Percentiles rank a stretch among this genome's conserved stretches.
phyloP scores from a whole-genome alignment of 495 filamentous ascomycete species.

The Podospora anserina region DNA sequence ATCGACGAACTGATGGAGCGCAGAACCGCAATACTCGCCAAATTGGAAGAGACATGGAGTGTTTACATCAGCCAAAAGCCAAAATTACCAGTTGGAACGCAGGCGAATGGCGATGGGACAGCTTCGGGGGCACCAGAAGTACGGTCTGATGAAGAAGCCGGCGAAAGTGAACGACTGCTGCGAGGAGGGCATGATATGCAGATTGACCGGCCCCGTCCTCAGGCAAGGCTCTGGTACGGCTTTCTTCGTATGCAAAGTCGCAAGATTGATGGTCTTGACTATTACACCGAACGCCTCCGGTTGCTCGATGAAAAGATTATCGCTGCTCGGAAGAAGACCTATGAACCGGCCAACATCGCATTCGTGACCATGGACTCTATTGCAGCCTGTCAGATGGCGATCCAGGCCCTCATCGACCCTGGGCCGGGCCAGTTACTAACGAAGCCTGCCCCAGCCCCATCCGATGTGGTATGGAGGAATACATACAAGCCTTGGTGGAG shows the following conservation, averaged over 20 bases:
- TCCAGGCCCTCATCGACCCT: constrained; percentile 88
- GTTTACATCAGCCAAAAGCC: constrained; percentile 49
- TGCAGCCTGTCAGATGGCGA: constrained; percentile 87
- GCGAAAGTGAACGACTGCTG: constrained; percentile 52
- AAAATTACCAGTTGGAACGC: neutral
- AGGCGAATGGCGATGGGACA: constrained; percentile 16
- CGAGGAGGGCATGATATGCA: constrained; percentile 36
- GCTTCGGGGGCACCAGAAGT: neutral
- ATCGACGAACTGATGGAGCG: constrained; percentile 73
- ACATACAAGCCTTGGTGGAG: constrained; percentile 77
- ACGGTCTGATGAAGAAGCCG: constrained; percentile 40
- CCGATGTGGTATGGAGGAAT: constrained; percentile 89
- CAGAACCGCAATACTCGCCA: constrained; percentile 60
- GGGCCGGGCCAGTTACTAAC: constrained; percentile 80
- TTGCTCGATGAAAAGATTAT: constrained; percentile 74
- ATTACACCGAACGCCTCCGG: constrained; percentile 84
- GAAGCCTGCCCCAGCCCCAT: constrained; percentile 78
- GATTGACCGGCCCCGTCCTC: constrained; percentile 55
- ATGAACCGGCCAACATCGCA: constrained; percentile 72
- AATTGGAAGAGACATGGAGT: constrained; percentile 83
- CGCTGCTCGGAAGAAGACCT: constrained; percentile 69
- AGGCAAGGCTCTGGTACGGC: constrained; percentile 73
- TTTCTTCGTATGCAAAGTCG: constrained; percentile 67
- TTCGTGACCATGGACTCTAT: constrained; percentile 98
- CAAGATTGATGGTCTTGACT: constrained; percentile 85